Percentiles rank a stretch among this genome's conserved stretches.
phyloP scores from a whole-genome alignment of 106 monocot species.

The Apostasia ramifera region DNA sequence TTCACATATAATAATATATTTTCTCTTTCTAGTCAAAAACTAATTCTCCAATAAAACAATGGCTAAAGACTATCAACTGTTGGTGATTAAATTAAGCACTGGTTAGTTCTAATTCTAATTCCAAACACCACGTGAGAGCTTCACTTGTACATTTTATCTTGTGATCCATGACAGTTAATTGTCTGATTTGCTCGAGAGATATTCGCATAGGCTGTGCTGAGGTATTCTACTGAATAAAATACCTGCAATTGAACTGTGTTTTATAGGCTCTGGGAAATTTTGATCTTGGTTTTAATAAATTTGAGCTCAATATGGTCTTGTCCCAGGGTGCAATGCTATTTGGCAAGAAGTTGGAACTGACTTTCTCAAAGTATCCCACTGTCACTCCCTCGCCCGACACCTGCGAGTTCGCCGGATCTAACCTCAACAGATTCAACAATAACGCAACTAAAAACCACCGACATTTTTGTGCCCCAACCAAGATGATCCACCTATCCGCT shows the following conservation, averaged over 20 bases:
- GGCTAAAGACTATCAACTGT: too few species aligned
- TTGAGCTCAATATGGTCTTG: background rate
- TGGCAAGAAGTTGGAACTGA: constrained; percentile 55
- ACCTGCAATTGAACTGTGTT: too few species aligned
- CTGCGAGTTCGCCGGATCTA: constrained; percentile 44
- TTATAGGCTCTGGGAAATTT: background rate
- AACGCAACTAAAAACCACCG: constrained; percentile 65
- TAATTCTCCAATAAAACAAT: too few species aligned
- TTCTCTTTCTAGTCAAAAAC: too few species aligned
- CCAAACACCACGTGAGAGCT: background rate
- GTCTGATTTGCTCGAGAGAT: too few species aligned
- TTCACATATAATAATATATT: too few species aligned
- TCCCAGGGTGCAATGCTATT: constrained; percentile 44
- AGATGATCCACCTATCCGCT: constrained; percentile 76
- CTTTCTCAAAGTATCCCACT: constrained; percentile 58
- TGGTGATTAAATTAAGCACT: too few species aligned
- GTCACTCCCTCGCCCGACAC: constrained; percentile 49
- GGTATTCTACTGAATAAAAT: background rate
- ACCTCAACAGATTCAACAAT: constrained; percentile 58
- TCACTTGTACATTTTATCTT: background rate
- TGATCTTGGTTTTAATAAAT: too few species aligned
- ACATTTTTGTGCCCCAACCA: constrained; percentile 68
- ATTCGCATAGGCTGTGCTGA: too few species aligned
- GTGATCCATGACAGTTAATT: background rate
- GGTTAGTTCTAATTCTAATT: too few species aligned